Percentiles rank a stretch among this genome's conserved stretches.
These are phyloP conservation scores for Podospora sp. DNA, from an alignment of 495 filamentous ascomycete genomes.

Conservation along the genomic window DNA sequence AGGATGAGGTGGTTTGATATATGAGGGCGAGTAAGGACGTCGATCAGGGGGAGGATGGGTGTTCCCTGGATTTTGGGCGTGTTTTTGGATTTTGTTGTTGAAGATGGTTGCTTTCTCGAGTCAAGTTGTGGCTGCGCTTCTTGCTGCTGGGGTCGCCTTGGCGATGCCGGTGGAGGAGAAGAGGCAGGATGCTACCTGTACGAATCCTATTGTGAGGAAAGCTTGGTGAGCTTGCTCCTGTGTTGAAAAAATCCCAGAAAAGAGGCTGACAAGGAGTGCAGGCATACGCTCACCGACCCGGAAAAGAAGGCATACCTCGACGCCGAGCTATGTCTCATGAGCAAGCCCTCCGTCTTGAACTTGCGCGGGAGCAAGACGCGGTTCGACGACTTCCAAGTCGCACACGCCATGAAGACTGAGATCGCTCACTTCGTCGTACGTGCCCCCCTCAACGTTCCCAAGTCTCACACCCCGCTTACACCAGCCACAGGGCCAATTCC, in stretches of 20 bases:
- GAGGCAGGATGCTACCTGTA: background rate
- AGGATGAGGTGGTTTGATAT: background rate
- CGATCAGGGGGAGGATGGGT: background rate
- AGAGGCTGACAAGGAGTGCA: constrained; percentile 1
- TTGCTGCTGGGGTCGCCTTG: background rate
- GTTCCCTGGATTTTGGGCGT: background rate
- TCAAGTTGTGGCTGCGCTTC: background rate
- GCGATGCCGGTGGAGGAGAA: background rate
- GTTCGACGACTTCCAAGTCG: constrained; percentile 15
- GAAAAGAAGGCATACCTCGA: constrained; percentile 9
- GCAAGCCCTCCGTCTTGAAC: background rate
- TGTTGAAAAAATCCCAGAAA: background rate
- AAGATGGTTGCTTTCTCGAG: background rate
- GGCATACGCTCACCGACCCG: constrained; percentile 7
- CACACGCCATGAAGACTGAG: constrained; percentile 7
- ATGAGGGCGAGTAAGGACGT: background rate
- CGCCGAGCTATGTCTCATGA: constrained; percentile 12
- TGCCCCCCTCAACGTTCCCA: background rate
- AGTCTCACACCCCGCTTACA: background rate
- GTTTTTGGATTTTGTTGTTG: background rate
- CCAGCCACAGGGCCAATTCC: constrained; percentile 36
- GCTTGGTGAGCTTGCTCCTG: background rate
- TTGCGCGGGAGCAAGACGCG: background rate
- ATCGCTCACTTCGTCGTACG: constrained; percentile 8
- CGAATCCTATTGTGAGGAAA: background rate